Evolutionary conservation across 176 grass and related monocot species (phyloP), one percentile per base, ranked within the genome.

Genomic region (Rhynchospora breviuscula): DNA sequence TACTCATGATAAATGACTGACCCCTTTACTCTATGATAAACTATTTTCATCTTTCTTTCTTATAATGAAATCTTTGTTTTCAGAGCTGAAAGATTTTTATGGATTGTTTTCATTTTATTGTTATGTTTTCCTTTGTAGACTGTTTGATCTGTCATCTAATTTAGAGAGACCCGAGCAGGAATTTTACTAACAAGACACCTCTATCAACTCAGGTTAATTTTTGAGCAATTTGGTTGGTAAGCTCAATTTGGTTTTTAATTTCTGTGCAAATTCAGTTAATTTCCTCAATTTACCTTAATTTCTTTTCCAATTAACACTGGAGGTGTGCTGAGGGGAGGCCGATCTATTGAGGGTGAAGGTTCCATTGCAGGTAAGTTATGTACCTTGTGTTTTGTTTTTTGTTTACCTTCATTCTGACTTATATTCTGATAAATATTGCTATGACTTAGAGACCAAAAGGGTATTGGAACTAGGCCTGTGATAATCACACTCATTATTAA

Each of bases 81-180:
- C 10, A 52, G 73, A 77, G 22, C 73, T 77, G 51, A 56, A 54
- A 77, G 21, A 56, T 76, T 57, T 57, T 7, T 21, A 31, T 31
- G 49, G 56, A 15, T 57, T 78, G 12, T 78, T 78, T 54, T 17
- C 48, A 57, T 35, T 46, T 77, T 78, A 78, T 78, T 14, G 22
- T 81, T 29, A 47, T 48, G 56, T 15, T 7, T 62, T 80, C 12
- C 72, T 84, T 10, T 91, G 86, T 91, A 99, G 96, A 87, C 84
- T 99, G 85, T 95, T 90, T 88, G 90, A 99, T 87, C 85, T 99
- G 1, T 99, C 96, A 83, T 88, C 81, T 18, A 83, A 95, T 86
- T 87, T 95, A 70, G 93, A 90, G 85, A 85, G 78, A 83, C 86
- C 96, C 79, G 93, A 95, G 83, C 91, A 93, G 78, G 91, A 92